Percentiles rank a stretch among this genome's conserved stretches.
phyloP scores from a whole-genome alignment of 2,329 filamentous ascomycete species.

The Chalaropsis ovoidea region DNA sequence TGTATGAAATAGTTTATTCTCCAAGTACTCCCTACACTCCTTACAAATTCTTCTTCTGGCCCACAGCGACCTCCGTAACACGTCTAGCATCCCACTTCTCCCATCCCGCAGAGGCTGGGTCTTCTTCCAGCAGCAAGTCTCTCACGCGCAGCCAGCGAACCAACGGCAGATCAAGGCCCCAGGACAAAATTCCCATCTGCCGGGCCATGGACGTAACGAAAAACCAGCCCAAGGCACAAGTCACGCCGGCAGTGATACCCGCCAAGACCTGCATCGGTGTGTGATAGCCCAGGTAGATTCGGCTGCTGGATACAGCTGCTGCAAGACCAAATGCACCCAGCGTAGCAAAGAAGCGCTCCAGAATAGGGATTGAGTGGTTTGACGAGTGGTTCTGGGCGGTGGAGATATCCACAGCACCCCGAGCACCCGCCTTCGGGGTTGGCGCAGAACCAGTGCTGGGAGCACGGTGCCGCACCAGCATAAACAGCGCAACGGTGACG shows the following conservation, averaged over 20 bases:
- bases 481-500: slow-evolving; percentile 70
- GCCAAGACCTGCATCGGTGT: slow-evolving; percentile 79
- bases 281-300: slow-evolving; percentile 89
- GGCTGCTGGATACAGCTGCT: slow-evolving; percentile 63
- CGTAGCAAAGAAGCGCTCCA: slow-evolving; percentile 48
- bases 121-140: slow-evolving; percentile 79
- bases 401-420: no score
- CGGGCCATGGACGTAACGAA: slow-evolving; percentile 56
- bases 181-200: slow-evolving; percentile 57
- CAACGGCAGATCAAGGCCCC: slow-evolving; percentile 57
- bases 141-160: slow-evolving; percentile 60
- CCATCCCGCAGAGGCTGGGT: slow-evolving; percentile 86
- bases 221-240: slow-evolving; percentile 73
- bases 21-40: background rate
- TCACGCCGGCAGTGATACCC: slow-evolving; percentile 59
- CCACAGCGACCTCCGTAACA: slow-evolving; percentile 25
- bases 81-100: slow-evolving; percentile 66
- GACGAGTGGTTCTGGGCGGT: background rate
- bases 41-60: slow-evolving; percentile 14
- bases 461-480: slow-evolving; percentile 51
- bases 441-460: slow-evolving; percentile 41
- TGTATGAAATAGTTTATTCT: background rate
- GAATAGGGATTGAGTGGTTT: slow-evolving; percentile 44
- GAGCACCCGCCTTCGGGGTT: background rate
- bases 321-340: slow-evolving; percentile 52